Base-by-base conservation (phyloP, 352 stramenopile species). In the Phytophthora foliorum region DNA sequence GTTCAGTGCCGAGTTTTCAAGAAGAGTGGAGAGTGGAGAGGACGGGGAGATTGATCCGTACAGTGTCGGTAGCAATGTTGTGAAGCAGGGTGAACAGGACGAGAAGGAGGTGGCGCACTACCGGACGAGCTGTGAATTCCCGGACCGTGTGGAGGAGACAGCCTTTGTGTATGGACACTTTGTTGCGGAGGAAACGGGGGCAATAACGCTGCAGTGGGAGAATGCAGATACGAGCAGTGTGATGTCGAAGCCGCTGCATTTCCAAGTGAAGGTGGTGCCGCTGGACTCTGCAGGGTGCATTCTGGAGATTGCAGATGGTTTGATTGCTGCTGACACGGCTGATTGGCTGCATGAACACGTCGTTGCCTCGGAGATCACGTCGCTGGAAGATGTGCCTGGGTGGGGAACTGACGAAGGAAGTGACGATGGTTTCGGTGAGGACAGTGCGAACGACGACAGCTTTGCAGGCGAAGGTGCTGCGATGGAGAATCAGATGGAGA, bases 201-300 rank as follows among this genome's bases (percentile, higher is more conserved):
- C 61, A 0, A 34, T 85, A 34, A 74, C 67, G 25, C 38, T 90
- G 32, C 42, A 77, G 57, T 90, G 81, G 81, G 63, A 77, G 36
- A 87, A 88, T 42, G 41, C 59, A 7, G 75, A 85, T 58, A 77
- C 63, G 42, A 70, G 51, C 13, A 84, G 75, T 57, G 77, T 90
- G 6, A 29, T 82, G 39, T 85, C 79, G 19, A 88, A 84, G 65
- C 27, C 58, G 34, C 49, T 90, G 31, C 39, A 25, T 17, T 81
- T 86, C 32, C 70, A 82, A 31, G 69, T 74, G 4, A 56, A 56
- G 1, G 44, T 77, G 27, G 16, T 79, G 21, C 32, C 72, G 22
- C 16, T 78, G 8, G 27, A 17, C 38, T 31, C 21, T 62, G 54
- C 55, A 7, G 24, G 7, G 16, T 24, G 56, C 19, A 38, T 79